phyloP scores from a whole-genome alignment of 805 yeast species.

The Jamesozyma piceae region DNA sequence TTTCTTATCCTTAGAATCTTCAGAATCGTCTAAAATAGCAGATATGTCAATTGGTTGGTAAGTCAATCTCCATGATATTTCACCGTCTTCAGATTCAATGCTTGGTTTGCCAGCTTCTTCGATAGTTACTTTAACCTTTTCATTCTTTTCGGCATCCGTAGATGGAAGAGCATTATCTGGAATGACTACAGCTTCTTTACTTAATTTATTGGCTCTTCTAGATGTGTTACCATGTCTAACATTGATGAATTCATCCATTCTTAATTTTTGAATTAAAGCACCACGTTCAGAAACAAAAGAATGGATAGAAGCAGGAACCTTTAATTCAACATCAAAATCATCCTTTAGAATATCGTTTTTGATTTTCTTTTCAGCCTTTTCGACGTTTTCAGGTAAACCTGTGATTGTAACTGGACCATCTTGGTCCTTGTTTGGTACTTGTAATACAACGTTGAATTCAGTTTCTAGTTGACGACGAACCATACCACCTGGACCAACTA shows the following conservation, averaged over 20 bases:
- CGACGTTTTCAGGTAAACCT: conserved; percentile 62
- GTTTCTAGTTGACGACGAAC: conserved; percentile 63
- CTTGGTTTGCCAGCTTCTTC: conserved; percentile 29
- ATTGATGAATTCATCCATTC: conserved; percentile 44
- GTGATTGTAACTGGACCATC: conserved; percentile 44
- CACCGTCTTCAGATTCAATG: conserved; percentile 20
- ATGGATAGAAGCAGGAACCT: conserved; percentile 50
- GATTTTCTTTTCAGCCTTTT: conserved; percentile 53
- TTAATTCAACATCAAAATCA: conserved; percentile 41
- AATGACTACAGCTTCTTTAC: conserved; percentile 34
- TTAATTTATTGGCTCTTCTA: conserved; percentile 42
- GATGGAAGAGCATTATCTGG: conserved; percentile 40
- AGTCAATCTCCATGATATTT: conserved; percentile 60
- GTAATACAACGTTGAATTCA: conserved; percentile 53
- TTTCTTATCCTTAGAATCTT: conserved; percentile 36
- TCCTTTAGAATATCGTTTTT: conserved; percentile 48
- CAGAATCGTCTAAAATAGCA: conserved; percentile 32
- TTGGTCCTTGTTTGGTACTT: conserved; percentile 53
- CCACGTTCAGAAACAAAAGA: conserved; percentile 61
- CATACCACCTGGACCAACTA: conserved; percentile 77
- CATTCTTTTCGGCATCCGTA: conserved; percentile 23
- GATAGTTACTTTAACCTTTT: conserved; percentile 40
- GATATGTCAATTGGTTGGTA: conserved; percentile 29
- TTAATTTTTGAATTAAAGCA: conserved; percentile 46
- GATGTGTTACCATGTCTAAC: conserved; percentile 48